Evolutionary conservation across 2,329 filamentous ascomycete genomes (phyloP).

Genomic region (Diaporthe vexans): DNA sequence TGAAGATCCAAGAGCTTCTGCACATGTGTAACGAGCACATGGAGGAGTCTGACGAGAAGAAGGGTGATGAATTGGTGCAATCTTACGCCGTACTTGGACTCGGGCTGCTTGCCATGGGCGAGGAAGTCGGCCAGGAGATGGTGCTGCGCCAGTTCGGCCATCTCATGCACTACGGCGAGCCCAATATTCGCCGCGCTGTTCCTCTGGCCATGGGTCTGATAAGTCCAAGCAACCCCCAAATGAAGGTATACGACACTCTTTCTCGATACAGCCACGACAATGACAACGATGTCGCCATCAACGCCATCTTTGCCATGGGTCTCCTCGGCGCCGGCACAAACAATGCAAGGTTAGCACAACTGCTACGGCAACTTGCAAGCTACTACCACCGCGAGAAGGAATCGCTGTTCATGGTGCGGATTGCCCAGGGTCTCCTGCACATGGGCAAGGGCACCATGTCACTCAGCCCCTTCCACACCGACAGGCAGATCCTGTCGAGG

Average conservation of each 20-base stretch:
- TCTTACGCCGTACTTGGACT: conserved; percentile 96
- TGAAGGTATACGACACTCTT: conserved; percentile 99
- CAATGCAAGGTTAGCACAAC: conserved; percentile 94
- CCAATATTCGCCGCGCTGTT: conserved; percentile 96
- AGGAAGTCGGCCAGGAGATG: conserved; percentile 99
- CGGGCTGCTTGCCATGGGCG: conserved; percentile 95
- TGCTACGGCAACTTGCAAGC: conserved; percentile 93
- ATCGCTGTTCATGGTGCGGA: conserved; percentile 98
- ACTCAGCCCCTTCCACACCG: conserved; percentile 98
- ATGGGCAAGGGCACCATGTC: conserved; percentile 99
- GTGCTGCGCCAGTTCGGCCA: conserved; percentile 97
- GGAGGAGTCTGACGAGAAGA: conserved; percentile 94
- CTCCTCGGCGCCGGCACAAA: conserved; percentile 96
- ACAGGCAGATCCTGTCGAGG: conserved; percentile 93
- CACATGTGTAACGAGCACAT: conserved; percentile 99
- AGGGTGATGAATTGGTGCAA: conserved; percentile 94
- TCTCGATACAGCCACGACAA: conserved; percentile 99
- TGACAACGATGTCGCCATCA: conserved; percentile 97
- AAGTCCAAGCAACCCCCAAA: conserved; percentile 97
- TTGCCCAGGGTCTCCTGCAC: conserved; percentile 95
- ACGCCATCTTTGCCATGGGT: conserved; percentile 99
- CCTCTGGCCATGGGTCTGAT: conserved; percentile 97
- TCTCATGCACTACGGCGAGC: conserved; percentile 98
- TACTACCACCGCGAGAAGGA: conserved; percentile 99
- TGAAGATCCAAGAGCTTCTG: conserved; percentile 96